phyloP scores from a whole-genome alignment of 306 rosid species.

The Prinsepia uniflora region DNA sequence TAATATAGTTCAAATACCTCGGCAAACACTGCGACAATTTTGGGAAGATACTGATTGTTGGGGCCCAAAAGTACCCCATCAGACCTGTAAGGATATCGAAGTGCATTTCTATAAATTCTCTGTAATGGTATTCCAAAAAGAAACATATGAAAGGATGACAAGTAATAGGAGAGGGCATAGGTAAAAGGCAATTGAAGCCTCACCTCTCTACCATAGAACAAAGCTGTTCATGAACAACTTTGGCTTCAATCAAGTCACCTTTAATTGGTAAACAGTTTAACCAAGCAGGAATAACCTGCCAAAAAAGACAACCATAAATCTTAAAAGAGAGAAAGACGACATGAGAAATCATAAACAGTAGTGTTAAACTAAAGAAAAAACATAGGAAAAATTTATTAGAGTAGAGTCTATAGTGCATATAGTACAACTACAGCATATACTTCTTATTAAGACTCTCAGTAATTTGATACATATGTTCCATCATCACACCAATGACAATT shows the following conservation, averaged over 20 bases:
- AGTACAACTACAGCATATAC: neutral
- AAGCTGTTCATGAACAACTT: conserved; percentile 64
- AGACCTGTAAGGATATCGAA: conserved; percentile 36
- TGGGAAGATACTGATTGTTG: conserved; percentile 65
- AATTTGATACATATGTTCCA: neutral
- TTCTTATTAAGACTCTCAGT: neutral
- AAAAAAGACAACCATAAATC: neutral
- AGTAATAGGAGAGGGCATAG: neutral
- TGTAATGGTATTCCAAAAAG: neutral
- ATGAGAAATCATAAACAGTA: neutral
- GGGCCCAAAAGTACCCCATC: conserved; percentile 64
- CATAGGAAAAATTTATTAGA: neutral
- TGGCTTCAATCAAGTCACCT: conserved; percentile 71
- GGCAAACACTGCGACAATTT: conserved; percentile 63
- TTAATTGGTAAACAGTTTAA: conserved; percentile 62
- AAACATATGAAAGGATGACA: neutral
- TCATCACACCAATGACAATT: neutral
- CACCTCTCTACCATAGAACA: conserved; percentile 78
- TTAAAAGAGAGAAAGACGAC: neutral
- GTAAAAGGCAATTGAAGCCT: neutral
- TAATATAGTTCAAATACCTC: conserved; percentile 43
- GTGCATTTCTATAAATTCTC: neutral
- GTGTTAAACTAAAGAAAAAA: neutral
- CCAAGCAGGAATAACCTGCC: conserved; percentile 74
- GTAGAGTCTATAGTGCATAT: neutral